Evolutionary conservation across 2,329 filamentous ascomycete species (phyloP), one percentile per base, ranked within the genome.

Genomic region (Magnaporthiopsis rhizophila): DNA sequence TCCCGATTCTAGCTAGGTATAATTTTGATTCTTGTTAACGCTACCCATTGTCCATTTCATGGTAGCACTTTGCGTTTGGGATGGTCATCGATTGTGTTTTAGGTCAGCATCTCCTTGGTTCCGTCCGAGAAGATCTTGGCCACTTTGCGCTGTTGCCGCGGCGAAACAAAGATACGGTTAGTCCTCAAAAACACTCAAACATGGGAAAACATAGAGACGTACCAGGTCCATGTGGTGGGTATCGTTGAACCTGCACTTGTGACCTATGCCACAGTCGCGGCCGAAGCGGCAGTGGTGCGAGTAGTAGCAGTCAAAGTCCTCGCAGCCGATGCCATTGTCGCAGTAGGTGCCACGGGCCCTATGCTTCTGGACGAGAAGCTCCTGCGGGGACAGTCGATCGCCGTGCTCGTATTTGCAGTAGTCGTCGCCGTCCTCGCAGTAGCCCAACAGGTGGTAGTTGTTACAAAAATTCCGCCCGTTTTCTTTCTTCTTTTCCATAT

Each of bases 331-430:
- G 18, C 62, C 61, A 3, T 66, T 58, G 24, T 56, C 61, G 64
- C 70, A 71, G 21, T 61, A 63, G 21, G 69, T 65, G 15, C 66
- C 65, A 0, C 70, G 64, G 26, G 67, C 68, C 57, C 70, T 69
- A 50, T 67, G 65, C 36, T 66, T 66, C 13, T 71, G 66, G 12
- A 71, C 59, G 15, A 65, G 21, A 28, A 69, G 63, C 65, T 71
- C 69, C 12, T 62, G 59, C 0, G 65, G 24, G 9, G 62, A 58
- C 0, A 71, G 65, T 28, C 59, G 66, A 12, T 68, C 65, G 21
- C 69, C 68, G 56, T 71, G 70, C 13, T 66, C 56, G 45, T 68
- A 71, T 3, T 50, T 18, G 66, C 70, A 71, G 65, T 68, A 70
- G 9, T 64, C 63, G 3, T 68, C 66, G 4, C 65, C 65, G 30